Evolutionary conservation across 2,329 filamentous ascomycete species (phyloP).

Genomic region (Pestalotiopsis sp.): DNA sequence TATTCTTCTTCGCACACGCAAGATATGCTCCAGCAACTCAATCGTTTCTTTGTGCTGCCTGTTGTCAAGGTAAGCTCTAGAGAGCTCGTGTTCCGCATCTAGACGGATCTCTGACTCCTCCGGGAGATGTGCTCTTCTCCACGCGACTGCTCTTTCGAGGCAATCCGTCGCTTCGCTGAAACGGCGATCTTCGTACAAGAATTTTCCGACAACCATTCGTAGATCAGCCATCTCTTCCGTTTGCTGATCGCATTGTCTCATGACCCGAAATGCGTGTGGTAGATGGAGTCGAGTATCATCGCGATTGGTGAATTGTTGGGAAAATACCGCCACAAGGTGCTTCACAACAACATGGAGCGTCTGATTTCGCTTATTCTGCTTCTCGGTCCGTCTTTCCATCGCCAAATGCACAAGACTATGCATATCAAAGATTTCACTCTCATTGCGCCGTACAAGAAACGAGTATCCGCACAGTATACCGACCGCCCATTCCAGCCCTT

Average conservation of each 20-base stretch:
- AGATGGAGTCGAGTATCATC: conserved; percentile 25
- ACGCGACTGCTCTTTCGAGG: conserved; percentile 15
- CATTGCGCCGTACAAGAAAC: conserved; percentile 30
- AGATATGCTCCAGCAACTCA: conserved; percentile 15
- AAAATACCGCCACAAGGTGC: conserved; percentile 14
- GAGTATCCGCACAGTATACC: conserved; percentile 34
- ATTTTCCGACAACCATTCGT: conserved; percentile 21
- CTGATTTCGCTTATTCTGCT: conserved; percentile 13
- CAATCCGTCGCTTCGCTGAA: conserved; percentile 18
- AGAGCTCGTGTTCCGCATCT: not conserved
- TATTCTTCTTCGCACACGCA: not conserved
- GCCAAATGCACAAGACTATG: conserved; percentile 39
- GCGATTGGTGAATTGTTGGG: conserved; percentile 12
- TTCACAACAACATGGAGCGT: conserved; percentile 2
- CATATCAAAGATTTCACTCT: conserved; percentile 34
- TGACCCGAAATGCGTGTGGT: conserved; percentile 28
- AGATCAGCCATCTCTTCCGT: conserved; percentile 22
- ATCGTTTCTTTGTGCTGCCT: conserved; percentile 16
- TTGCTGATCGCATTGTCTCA: conserved; percentile 19
- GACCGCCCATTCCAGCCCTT: conserved; percentile 28
- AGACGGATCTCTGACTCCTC: not conserved
- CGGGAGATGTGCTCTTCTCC: conserved; percentile 1
- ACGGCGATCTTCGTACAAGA: conserved; percentile 23
- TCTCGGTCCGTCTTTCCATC: conserved; percentile 29
- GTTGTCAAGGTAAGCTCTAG: not conserved